Evolutionary conservation across 768 basidiomycete species (phyloP).

Genomic region (Amanita muscaria): DNA sequence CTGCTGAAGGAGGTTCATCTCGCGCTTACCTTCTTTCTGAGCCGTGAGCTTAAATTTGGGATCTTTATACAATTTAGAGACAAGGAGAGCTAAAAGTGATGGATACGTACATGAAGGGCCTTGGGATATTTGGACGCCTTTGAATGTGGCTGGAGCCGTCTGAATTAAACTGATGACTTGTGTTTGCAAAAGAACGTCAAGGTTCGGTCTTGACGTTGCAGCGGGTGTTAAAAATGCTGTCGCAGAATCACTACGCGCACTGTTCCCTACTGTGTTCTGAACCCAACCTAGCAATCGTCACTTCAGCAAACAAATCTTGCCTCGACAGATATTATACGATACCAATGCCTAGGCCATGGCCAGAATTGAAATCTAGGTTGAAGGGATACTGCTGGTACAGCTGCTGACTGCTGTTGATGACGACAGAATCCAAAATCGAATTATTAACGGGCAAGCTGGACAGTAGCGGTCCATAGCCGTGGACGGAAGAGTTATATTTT

Average conservation of each 20-base stretch:
- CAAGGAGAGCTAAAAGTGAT: background rate
- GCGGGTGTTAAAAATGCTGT: constrained; percentile 23
- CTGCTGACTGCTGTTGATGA: constrained; percentile 19
- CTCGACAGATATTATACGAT: too few relatives aligned
- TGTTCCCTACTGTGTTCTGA: constrained; percentile 21
- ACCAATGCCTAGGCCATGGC: constrained; percentile 27
- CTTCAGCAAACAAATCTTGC: too few relatives aligned
- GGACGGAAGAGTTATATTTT: constrained; percentile 22
- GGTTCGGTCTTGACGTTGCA: constrained; percentile 18
- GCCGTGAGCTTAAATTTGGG: constrained; percentile 14
- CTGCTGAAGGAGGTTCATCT: background rate
- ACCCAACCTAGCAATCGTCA: constrained; percentile 16
- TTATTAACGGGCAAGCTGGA: constrained; percentile 21
- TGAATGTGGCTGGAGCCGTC: constrained; percentile 9
- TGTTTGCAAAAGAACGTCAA: constrained; percentile 21
- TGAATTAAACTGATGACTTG: background rate
- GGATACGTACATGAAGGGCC: constrained; percentile 8
- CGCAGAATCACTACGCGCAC: constrained; percentile 21
- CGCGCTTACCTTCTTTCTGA: constrained; percentile 22
- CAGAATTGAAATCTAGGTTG: constrained; percentile 28
- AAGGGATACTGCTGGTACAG: constrained; percentile 24
- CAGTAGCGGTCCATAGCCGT: constrained; percentile 17
- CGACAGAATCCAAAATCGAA: constrained; percentile 18
- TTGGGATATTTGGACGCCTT: constrained; percentile 16
- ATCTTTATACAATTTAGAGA: background rate